A percentile compares a stretch with the other conserved stretches of the same genome.
phyloP scores from a whole-genome alignment of 192 early-diverging fungal species.

The Nowakowskiella sp. region DNA sequence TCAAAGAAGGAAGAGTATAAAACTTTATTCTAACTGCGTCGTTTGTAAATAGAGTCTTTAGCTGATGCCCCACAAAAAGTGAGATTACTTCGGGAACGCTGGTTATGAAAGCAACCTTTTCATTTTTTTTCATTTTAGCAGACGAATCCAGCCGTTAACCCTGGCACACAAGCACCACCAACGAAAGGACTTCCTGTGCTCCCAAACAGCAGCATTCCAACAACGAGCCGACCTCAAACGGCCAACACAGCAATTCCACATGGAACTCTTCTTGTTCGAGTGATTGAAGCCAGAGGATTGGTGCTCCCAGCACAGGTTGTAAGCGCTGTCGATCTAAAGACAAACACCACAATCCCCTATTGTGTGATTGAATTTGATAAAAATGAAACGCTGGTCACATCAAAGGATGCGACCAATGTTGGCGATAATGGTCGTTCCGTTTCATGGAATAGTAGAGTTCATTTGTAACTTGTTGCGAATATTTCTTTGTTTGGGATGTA shows the following conservation, averaged over 20 bases:
- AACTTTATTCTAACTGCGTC: no score
- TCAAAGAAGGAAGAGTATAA: no score
- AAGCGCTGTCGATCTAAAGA: conserved; percentile 10
- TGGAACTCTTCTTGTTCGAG: conserved; percentile 70
- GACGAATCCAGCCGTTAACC: no score
- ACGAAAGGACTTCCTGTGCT: conserved; percentile 20
- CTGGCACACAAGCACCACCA: conserved; percentile 1
- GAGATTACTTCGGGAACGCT: no score
- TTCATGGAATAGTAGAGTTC: conserved; percentile 18
- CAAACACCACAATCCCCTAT: conserved; percentile 50
- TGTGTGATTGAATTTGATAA: conserved; percentile 90
- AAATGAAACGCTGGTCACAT: conserved; percentile 68
- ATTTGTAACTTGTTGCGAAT: conserved; percentile 22
- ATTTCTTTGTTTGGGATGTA: background rate
- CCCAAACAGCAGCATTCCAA: no score
- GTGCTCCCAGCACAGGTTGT: conserved; percentile 53
- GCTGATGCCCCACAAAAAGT: no score
- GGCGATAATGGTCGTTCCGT: conserved; percentile 16
- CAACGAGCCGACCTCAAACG: conserved; percentile 32
- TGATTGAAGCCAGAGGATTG: conserved; percentile 74
- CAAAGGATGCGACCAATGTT: conserved; percentile 23
- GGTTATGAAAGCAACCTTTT: no score
- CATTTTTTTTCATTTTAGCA: no score
- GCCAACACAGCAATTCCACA: conserved; percentile 38
- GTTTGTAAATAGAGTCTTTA: no score